Base-by-base conservation (phyloP, 108 stramenopile genomes). In the Cyclotella sp. region DNA sequence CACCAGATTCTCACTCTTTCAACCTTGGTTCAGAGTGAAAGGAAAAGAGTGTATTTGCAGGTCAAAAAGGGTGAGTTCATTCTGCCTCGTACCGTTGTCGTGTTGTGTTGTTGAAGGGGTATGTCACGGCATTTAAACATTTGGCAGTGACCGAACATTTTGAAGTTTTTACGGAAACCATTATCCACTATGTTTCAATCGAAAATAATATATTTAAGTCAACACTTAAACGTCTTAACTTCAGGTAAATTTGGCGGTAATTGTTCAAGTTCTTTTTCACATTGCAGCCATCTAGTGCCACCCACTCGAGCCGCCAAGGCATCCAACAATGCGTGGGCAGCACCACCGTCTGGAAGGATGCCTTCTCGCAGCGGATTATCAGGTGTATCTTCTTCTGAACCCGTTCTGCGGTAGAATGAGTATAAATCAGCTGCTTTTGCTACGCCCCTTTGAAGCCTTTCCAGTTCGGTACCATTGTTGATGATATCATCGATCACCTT, bases 341-440 rank as follows among this genome's bases (percentile, higher is more conserved):
- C 55, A 19, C 55, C 55, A 22, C 55, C 55, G 8, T 55, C 55
- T 21, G 55, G 55, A 9, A 55, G 55, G 11, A 55, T 55, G 2
- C 55, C 55, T 12, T 55, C 55, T 55, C 55, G n/a, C 24, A 55
- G 24, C 22, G 55, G 55, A 55, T 55, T 55, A 26, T 55, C 55
- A 1, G 55, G 19, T 8, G 24, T 55, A 26, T 26, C 55, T 26
- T 26, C 5, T 12, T 55, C 55, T 24, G 34, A 34, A 34, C 34
- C 34, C 2, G 34, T 34, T 34, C 22, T 55, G 55, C 55, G 55
- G 8, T 55, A 55, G 24, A 55, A 55, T 1, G 55, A 55, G 24
- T 55, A 55, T 55, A 55, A 24, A 24, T 55, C 22, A 55, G 55
- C 55, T 55, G 55, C 55, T 2, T 55, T 21, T 22, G 9, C 24